These are phyloP conservation scores for Coemansia sp. DNA, from an alignment of 192 early-diverging fungal species.

Conservation along the genomic window DNA sequence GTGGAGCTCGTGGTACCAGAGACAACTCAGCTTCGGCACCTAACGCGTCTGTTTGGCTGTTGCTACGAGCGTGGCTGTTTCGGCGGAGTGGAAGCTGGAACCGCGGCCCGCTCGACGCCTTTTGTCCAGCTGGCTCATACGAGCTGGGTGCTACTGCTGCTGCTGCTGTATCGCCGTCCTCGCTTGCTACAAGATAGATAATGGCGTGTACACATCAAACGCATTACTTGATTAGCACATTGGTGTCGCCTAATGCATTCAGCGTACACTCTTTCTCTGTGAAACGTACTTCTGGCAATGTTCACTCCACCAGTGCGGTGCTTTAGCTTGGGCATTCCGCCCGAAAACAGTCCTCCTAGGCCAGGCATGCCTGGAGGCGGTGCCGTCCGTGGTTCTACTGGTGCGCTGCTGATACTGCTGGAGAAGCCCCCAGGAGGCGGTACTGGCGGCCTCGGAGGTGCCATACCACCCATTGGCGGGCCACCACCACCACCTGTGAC, in stretches of 20 bases:
- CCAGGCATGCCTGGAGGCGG: slow-evolving; percentile 52
- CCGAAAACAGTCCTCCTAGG: slow-evolving; percentile 65
- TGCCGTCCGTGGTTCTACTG: slow-evolving; percentile 11
- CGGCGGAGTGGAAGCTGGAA: slow-evolving; percentile 41
- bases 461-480: slow-evolving; percentile 40
- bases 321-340: slow-evolving; percentile 71
- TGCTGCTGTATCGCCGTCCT: slow-evolving; percentile 17
- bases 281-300: slow-evolving; percentile 50
- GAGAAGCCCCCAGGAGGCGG: slow-evolving; percentile 23
- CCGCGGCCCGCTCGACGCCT: slow-evolving; percentile 27
- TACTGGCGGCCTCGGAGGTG: slow-evolving; percentile 35
- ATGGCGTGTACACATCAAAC: background rate
- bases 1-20: slow-evolving; percentile 7
- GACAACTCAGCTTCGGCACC: background rate
- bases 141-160: background rate
- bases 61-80: slow-evolving; percentile 38
- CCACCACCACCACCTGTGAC: slow-evolving; percentile 24
- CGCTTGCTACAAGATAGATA: slow-evolving; percentile 35
- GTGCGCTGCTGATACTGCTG: slow-evolving; percentile 22
- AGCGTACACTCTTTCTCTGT: background rate
- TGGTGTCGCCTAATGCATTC: background rate
- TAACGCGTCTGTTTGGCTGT: slow-evolving; percentile 30
- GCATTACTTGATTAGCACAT: background rate
- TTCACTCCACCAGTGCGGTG: slow-evolving; percentile 60
- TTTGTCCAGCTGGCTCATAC: slow-evolving; percentile 15